Evolutionary conservation across 2,329 filamentous ascomycete species (phyloP).

Genomic region (Sphaerulina vaccinii): DNA sequence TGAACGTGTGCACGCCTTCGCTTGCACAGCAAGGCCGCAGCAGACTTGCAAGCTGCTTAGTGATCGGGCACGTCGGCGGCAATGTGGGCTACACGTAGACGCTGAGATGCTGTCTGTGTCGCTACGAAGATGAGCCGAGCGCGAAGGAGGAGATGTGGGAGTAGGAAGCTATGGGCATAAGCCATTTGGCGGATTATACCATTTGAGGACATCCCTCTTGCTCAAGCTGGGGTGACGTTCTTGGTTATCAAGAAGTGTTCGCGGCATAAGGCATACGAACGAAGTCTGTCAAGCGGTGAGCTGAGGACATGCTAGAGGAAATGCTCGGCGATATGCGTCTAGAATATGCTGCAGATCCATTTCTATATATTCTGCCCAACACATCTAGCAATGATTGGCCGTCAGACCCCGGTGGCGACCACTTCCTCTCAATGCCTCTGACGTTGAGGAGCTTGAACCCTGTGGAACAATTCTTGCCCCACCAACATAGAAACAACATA

Average conservation of each 20-base stretch:
- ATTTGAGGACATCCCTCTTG: no score
- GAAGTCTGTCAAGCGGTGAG: no score
- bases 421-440: neutral
- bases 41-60: neutral
- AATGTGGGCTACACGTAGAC: no score
- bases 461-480: neutral
- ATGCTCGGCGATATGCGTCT: neutral
- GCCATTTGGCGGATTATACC: no score
- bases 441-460: no score
- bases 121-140: neutral
- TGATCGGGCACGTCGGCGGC: neutral
- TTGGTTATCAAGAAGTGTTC: no score
- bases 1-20: neutral
- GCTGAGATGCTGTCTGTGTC: no score
- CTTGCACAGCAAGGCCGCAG: no score
- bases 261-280: no score
- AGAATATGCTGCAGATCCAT: neutral
- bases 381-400: constrained; percentile 6
- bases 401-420: constrained; percentile 10
- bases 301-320: neutral
- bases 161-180: neutral
- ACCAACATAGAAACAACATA: neutral
- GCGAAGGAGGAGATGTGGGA: neutral
- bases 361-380: neutral
- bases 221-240: no score